Base-by-base conservation (phyloP, 306 rosid genomes). In the Cucurbita argyrosperma region DNA sequence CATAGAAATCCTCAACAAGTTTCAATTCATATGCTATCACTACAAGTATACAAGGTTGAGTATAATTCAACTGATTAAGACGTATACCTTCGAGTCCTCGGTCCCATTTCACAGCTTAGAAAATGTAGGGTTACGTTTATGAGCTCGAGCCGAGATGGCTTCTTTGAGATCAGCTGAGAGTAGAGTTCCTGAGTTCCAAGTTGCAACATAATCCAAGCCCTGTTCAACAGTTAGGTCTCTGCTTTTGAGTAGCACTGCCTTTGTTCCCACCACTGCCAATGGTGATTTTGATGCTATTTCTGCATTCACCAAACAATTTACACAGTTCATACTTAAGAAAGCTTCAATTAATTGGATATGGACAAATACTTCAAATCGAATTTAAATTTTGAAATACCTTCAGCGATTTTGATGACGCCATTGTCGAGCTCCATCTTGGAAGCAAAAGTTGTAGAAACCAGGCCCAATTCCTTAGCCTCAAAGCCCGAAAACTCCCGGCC, bases 191-290 rank as follows among this genome's bases (percentile, higher is more conserved):
- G 98, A 82, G 80, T 93, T 93, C 88, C 91, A 76, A 26, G 96
- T 89, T 6, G 97, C 97, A 26, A 88, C 96, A 72, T 86, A 90
- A 67, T 93, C 97, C 87, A 93, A 78, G 1, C 96, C 97, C 71
- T 89, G 96, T 18, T 86, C 98, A 70, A 87, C 59, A 14, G 65
- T 86, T 73, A 93, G 64, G 75, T 93, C 97, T 79, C 94, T 87
- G 35, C 92, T 89, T 81, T 74, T 84, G 14, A 89, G 86, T 67
- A 93, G 37, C 80, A 93, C 97, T 4, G 84, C 87, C 76, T 89
- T 90, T 51, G 98, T 93, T 68, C 98, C 98, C 6, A 74, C 75
- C 55, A 90, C 79, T 1, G 98, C 97, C 38, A 85, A 80, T 5
- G 96, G 89, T 47, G 97, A 89, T 83, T 88, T 90, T 12, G 84